Evolutionary conservation across 345 rosid genomes (phyloP).

Genomic region (Syzygium jambos): DNA sequence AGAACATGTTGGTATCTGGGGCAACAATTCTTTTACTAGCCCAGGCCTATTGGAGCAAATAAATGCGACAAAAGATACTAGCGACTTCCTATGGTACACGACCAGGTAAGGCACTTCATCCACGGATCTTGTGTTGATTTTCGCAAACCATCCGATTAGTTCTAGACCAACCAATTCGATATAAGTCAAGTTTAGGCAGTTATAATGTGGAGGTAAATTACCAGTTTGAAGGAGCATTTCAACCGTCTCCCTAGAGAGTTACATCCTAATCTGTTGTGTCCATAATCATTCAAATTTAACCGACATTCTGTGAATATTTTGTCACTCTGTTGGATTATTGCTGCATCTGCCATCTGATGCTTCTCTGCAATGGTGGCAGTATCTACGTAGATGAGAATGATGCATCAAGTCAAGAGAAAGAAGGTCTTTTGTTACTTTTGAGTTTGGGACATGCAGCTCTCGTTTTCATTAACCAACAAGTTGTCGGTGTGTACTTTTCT

Average conservation of each 20-base stretch:
- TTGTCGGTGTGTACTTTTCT: slow-evolving; percentile 16
- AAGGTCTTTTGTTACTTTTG: slow-evolving; percentile 14
- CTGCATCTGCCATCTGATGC: background rate
- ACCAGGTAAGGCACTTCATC: slow-evolving; percentile 20
- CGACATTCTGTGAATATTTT: background rate
- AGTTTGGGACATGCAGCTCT: slow-evolving; percentile 65
- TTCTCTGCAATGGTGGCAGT: slow-evolving; percentile 20
- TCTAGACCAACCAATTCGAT: background rate
- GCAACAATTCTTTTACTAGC: slow-evolving; percentile 33
- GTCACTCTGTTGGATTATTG: background rate
- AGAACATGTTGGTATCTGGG: slow-evolving; percentile 42
- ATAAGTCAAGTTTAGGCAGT: background rate
- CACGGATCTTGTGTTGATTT: background rate
- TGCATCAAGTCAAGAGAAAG: slow-evolving; percentile 9
- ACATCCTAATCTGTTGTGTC: background rate
- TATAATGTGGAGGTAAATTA: background rate
- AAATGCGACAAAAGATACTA: slow-evolving; percentile 44
- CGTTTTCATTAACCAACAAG: slow-evolving; percentile 39
- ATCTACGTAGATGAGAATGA: slow-evolving; percentile 14
- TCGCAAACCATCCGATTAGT: background rate
- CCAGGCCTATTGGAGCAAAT: slow-evolving; percentile 46
- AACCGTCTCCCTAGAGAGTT: background rate
- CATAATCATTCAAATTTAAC: background rate
- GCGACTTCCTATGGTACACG: slow-evolving; percentile 59
- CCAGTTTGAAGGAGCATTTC: background rate